Percentiles rank a stretch among this genome's conserved stretches.
Evolutionary conservation across 2,329 filamentous ascomycete genomes (phyloP).

Genomic region (Triangularia verruculosa): DNA sequence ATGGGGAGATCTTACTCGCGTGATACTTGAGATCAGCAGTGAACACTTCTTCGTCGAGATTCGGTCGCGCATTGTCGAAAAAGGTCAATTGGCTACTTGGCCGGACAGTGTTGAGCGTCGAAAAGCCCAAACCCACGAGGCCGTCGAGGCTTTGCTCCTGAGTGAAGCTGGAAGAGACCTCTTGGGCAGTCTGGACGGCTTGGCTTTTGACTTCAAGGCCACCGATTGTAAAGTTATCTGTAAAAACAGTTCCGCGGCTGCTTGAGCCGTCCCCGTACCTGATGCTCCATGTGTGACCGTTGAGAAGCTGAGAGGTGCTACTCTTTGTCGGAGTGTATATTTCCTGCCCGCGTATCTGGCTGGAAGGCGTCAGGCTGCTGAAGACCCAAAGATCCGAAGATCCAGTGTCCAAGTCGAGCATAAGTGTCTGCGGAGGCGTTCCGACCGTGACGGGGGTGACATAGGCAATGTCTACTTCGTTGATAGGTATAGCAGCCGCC

Average conservation of each 20-base stretch:
- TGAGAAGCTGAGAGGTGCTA: conserved; percentile 38
- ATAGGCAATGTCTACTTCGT: conserved; percentile 36
- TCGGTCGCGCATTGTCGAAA: conserved; percentile 35
- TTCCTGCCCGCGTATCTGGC: conserved; percentile 40
- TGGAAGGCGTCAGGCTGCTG: conserved; percentile 34
- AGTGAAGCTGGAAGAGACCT: conserved; percentile 43
- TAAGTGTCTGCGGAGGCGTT: conserved; percentile 29
- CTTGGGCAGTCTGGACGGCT: conserved; percentile 43
- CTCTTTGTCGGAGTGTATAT: conserved; percentile 40
- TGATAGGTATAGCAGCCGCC: conserved; percentile 30
- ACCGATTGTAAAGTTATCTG: conserved; percentile 44
- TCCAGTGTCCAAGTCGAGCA: conserved; percentile 30
- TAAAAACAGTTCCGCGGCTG: conserved; percentile 44
- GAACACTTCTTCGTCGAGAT: conserved; percentile 34
- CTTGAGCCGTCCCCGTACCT: conserved; percentile 44
- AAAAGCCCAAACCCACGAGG: conserved; percentile 46
- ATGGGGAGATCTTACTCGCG: conserved; percentile 31
- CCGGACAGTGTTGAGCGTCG: conserved; percentile 43
- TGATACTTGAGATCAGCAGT: conserved; percentile 34
- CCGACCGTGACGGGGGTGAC: conserved; percentile 39
- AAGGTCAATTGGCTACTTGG: conserved; percentile 44
- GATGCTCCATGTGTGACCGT: conserved; percentile 41
- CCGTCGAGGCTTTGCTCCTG: conserved; percentile 40
- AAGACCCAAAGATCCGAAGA: conserved; percentile 44
- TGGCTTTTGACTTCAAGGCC: conserved; percentile 41